Conservation (phyloP, 2,329 filamentous ascomycete species). For the Dactylonectria macrodidyma region DNA sequence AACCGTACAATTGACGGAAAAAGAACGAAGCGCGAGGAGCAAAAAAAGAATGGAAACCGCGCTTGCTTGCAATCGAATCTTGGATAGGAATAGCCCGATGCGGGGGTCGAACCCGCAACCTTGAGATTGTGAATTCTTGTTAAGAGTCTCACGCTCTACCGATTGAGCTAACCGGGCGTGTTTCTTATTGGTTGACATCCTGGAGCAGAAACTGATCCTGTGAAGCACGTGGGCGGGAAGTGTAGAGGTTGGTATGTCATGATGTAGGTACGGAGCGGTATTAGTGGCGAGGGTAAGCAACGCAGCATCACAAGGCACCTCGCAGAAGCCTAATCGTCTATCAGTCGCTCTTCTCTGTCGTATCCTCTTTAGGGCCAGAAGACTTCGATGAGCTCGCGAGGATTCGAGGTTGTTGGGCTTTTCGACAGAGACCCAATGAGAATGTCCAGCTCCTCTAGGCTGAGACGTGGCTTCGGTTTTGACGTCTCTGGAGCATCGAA, state of each 20-base stretch:
- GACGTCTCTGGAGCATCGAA: too few relatives aligned
- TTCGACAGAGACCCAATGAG: background rate
- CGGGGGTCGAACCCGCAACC: conserved; percentile 69
- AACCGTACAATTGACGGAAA: background rate
- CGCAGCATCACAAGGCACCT: too few relatives aligned
- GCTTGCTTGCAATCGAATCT: conserved; percentile 13
- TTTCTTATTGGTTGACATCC: conserved; percentile 31
- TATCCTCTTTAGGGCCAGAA: background rate
- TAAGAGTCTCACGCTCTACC: conserved; percentile 79
- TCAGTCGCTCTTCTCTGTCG: background rate
- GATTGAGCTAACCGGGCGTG: conserved; percentile 50
- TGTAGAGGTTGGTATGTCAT: background rate
- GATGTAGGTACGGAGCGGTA: too few relatives aligned
- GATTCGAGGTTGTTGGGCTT: background rate
- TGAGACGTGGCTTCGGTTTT: too few relatives aligned
- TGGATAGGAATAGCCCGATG: conserved; percentile 51
- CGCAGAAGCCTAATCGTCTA: background rate
- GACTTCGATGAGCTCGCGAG: background rate
- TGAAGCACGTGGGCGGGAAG: background rate
- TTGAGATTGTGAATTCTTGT: conserved; percentile 60
- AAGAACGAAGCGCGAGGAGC: too few relatives aligned
- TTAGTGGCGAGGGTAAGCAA: too few relatives aligned
- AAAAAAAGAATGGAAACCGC: background rate
- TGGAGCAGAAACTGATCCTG: background rate
- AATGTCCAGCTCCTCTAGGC: background rate